Evolutionary conservation across 2,329 filamentous ascomycete species (phyloP).

Genomic region (Sclerotinia spermophila): DNA sequence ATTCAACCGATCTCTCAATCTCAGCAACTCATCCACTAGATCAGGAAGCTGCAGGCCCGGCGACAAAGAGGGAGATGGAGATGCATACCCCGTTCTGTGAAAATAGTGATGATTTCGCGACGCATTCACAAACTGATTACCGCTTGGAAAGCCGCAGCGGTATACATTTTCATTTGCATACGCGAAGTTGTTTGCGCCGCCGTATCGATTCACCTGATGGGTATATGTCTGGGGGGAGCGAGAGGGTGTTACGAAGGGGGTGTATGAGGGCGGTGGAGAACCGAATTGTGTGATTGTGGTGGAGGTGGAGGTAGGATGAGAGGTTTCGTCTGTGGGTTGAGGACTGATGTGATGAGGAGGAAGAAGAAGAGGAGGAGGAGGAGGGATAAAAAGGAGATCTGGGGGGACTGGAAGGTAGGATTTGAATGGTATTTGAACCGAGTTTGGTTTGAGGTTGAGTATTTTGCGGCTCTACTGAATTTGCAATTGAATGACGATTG

Average conservation of each 20-base stretch:
- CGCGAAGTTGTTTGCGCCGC: background rate
- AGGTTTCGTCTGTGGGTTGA: background rate
- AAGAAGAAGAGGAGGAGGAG: background rate
- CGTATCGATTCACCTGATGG: background rate
- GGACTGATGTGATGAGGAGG: background rate
- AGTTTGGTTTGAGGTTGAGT: too few relatives aligned
- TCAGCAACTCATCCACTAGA: background rate
- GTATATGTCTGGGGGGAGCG: background rate
- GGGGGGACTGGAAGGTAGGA: too few relatives aligned
- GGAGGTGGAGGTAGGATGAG: background rate
- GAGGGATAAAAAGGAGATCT: background rate
- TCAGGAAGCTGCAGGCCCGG: background rate
- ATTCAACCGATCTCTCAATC: background rate
- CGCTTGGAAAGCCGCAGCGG: background rate
- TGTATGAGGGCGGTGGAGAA: background rate
- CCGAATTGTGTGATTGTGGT: background rate
- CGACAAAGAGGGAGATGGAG: background rate
- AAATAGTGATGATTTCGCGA: background rate
- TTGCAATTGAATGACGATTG: background rate
- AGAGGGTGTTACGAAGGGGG: background rate
- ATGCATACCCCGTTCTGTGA: background rate
- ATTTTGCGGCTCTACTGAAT: background rate
- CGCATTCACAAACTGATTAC: background rate
- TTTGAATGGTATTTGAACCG: background rate
- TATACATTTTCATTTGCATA: constrained; percentile 18